Evolutionary conservation across 2,329 filamentous ascomycete genomes (phyloP), one percentile per base, ranked within the genome.

Genomic region (Fusarium phyllophilum): DNA sequence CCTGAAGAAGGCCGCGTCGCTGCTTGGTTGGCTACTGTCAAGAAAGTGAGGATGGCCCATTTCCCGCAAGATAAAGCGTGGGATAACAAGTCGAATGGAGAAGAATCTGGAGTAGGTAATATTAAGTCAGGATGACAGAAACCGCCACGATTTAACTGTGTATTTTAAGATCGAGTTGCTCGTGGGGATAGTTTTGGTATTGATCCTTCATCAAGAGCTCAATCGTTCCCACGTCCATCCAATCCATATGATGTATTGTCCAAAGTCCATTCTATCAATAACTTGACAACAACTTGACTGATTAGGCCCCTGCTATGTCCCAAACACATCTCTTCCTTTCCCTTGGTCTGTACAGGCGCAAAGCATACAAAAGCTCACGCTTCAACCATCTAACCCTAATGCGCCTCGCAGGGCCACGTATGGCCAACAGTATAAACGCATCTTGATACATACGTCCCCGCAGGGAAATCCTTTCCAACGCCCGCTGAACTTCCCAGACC

Each of bases 121-220:
- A 20, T 12, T 18, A 33, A 29, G 6, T 44, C 20, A 34, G 33
- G 17, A 8, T 34, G 31, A 29, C n/a, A 31, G 55, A 20, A 24
- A 22, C 11, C 10, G n/a, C 12, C 20, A 24, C 42, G 6, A 54
- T 36, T 39, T 18, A 39, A 10, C 22, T 18, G 9, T 14, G 13
- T 12, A 12, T 24, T 36, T 45, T 38, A 18, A 24, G 22, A 26
- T 24, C 12, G 14, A 12, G 83, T 14, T 75, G 68, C 22, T 89
- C 85, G 76, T 72, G 88, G 72, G 81, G 42, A 14, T 33, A 38
- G 88, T 8, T 80, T 54, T 73, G 48, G 34, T 51, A 67, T 63
- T 69, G 52, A 29, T 63, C 52, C 42, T 62, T 59, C 39, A 62
- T 62, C 68, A 62, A 64, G 29, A 34, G 33, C 51, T 41, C 20